Evolutionary conservation across 1,284 basidiomycete species (phyloP).

Genomic region (Austroboletus niveus): DNA sequence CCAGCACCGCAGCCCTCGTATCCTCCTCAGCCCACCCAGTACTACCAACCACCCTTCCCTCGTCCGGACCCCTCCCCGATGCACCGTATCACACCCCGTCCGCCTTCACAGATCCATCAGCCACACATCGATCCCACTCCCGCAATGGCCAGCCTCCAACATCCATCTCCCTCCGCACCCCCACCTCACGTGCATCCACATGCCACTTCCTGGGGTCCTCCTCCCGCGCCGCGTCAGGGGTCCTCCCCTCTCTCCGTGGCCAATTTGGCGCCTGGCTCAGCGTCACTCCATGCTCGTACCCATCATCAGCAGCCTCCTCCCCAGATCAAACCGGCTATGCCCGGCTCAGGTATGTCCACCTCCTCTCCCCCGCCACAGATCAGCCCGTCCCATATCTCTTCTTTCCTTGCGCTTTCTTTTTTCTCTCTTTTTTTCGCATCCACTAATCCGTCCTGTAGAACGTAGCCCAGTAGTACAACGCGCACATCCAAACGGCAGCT

Average conservation of each 20-base stretch:
- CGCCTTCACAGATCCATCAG: conserved; percentile 19
- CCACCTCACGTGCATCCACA: conserved; percentile 31
- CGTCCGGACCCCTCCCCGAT: conserved; percentile 27
- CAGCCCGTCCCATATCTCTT: neutral
- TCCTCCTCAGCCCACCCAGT: conserved; percentile 21
- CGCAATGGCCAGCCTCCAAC: conserved; percentile 33
- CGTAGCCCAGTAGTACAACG: conserved; percentile 31
- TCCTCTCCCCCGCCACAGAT: neutral
- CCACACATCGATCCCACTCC: conserved; percentile 25
- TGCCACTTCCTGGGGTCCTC: conserved; percentile 30
- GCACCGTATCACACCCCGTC: conserved; percentile 30
- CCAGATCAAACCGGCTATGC: conserved; percentile 33
- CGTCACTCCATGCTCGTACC: conserved; percentile 28
- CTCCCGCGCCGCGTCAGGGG: conserved; percentile 27
- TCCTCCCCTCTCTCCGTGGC: conserved; percentile 29
- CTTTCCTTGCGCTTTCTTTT: neutral
- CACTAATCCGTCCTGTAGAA: conserved; percentile 10
- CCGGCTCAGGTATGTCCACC: conserved; percentile 27
- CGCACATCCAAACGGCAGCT: conserved; percentile 24
- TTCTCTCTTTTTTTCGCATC: conserved; percentile 12
- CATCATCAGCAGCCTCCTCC: conserved; percentile 28
- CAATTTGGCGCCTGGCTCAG: conserved; percentile 22
- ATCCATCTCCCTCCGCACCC: conserved; percentile 27
- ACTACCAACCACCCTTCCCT: conserved; percentile 20
- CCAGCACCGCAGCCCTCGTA: conserved; percentile 11